Evolutionary conservation across 2,329 filamentous ascomycete genomes (phyloP), one percentile per base, ranked within the genome.

Genomic region (Gyromitra esculenta): DNA sequence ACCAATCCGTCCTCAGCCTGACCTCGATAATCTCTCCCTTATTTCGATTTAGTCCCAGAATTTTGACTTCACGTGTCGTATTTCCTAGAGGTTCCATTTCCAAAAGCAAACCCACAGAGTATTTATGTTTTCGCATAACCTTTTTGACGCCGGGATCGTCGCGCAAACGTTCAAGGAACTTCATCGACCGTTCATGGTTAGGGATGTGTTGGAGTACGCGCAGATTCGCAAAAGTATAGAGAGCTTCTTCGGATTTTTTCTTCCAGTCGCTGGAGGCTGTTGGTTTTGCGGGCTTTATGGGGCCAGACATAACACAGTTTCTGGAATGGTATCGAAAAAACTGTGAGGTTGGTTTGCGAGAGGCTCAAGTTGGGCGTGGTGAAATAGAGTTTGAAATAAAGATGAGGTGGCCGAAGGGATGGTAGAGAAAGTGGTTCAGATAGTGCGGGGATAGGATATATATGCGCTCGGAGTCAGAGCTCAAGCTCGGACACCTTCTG

Each of bases 81-180:
- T 64, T 90, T 90, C n/a, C 87, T 88, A 60, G 88, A 88, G 96
- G 96, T 81, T 99, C 92, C 95, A 99, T 98, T 84, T 99, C 96
- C 0, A 94, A 97, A 35, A 99, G 86, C 1, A 98, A 84, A 0
- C 91, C 91, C 0, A 99, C 96, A 21, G 88, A 89, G 85, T 97
- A 97, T 79, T 90, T 88, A 85, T 97, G 94, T 81, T 90, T 90
- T 15, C 88, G 86, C 96, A 99, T 99, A 0, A 90, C 88, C 0
- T 91, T 86, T 78, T 90, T 90, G 84, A 99, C 95, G 6, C 96
- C 96, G 0, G 92, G 90, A 83, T 99, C 96, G 77, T 91, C 88
- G 79, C 90, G 90, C 2, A 99, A 87, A 0, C 92, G 89, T 82
- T 91, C 86, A 1, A 99, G 88, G 80, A 95, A 93, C 0, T 87